A percentile compares a stretch with the other conserved stretches of the same genome.
phyloP scores from a whole-genome alignment of 23 red algal genomes.

The Gracilaria gracilis region DNA sequence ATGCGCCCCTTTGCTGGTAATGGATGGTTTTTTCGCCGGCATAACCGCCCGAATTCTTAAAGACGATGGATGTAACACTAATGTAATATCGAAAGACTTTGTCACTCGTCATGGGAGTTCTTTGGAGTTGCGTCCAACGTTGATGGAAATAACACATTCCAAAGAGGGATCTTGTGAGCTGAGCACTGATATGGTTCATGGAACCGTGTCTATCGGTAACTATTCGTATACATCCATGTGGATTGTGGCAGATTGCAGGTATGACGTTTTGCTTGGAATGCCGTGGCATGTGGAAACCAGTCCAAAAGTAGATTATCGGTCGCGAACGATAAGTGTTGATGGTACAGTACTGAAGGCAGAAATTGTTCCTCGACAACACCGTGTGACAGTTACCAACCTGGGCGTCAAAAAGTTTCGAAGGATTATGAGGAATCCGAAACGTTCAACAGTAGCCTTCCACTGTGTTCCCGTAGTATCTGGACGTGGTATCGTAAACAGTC shows the following conservation, averaged over 20 bases:
- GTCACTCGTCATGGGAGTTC: neutral
- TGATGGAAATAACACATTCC: conserved; percentile 6
- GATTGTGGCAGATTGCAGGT: conserved; percentile 14
- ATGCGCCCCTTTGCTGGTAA: neutral
- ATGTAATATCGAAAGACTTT: conserved; percentile 18
- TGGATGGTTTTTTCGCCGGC: conserved; percentile 15
- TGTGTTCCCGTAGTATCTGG: neutral
- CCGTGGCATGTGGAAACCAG: conserved; percentile 1
- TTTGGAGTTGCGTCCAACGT: neutral
- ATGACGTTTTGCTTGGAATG: conserved; percentile 30
- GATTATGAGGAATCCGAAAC: neutral
- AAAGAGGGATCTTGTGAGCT: conserved; percentile 2
- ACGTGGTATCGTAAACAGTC: too few relatives aligned
- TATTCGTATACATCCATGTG: conserved; percentile 8
- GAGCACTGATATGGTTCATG: neutral
- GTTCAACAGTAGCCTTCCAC: neutral
- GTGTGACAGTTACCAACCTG: neutral
- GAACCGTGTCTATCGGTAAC: neutral
- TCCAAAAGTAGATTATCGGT: neutral
- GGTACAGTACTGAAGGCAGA: neutral
- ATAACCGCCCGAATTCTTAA: conserved; percentile 12
- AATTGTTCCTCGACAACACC: neutral
- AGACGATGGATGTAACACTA: conserved; percentile 33
- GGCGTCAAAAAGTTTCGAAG: conserved; percentile 2
- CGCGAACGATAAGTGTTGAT: neutral